phyloP scores from a whole-genome alignment of 495 filamentous ascomycete genomes.

The Elaphomyces granulatus region DNA sequence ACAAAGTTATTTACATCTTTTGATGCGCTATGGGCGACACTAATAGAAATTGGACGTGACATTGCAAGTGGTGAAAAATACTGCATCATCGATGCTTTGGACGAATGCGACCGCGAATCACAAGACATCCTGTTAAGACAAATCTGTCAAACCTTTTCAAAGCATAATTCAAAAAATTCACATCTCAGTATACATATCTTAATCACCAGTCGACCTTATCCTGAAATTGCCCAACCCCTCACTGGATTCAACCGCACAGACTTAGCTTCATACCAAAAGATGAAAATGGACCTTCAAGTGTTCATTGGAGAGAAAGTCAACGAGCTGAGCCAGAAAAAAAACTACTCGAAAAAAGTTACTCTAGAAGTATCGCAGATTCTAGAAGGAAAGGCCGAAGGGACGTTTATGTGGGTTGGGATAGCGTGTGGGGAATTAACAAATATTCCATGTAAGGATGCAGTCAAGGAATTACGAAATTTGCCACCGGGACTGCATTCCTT shows the following conservation, averaged over 20 bases:
- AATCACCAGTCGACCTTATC: conserved; percentile 15
- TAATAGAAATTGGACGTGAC: conserved; percentile 7
- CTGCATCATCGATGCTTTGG: conserved; percentile 17
- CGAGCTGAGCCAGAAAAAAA: conserved; percentile 8
- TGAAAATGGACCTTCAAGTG: conserved; percentile 8
- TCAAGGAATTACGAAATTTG: conserved; percentile 6
- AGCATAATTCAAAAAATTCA: conserved; percentile 2
- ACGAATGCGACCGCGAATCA: conserved; percentile 16
- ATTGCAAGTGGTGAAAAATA: conserved; percentile 5
- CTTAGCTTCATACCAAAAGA: conserved; percentile 5
- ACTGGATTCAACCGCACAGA: conserved; percentile 7
- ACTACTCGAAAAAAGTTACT: conserved; percentile 9
- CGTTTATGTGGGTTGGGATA: conserved; percentile 19
- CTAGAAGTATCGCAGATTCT: conserved; percentile 8
- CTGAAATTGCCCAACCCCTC: conserved; percentile 10
- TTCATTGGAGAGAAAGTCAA: conserved; percentile 12
- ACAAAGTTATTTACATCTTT: conserved; percentile 16
- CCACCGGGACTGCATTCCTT: conserved; percentile 8
- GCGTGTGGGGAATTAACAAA: conserved; percentile 9
- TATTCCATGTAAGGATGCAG: conserved; percentile 3
- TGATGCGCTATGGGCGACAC: conserved; percentile 15
- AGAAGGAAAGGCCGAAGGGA: conserved; percentile 15
- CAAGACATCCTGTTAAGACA: conserved; percentile 10
- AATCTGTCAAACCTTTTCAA: conserved; percentile 8
- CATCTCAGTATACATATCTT: conserved; percentile 11